Evolutionary conservation across 768 basidiomycete species (phyloP).

Genomic region (Leccinum disarticulatum): DNA sequence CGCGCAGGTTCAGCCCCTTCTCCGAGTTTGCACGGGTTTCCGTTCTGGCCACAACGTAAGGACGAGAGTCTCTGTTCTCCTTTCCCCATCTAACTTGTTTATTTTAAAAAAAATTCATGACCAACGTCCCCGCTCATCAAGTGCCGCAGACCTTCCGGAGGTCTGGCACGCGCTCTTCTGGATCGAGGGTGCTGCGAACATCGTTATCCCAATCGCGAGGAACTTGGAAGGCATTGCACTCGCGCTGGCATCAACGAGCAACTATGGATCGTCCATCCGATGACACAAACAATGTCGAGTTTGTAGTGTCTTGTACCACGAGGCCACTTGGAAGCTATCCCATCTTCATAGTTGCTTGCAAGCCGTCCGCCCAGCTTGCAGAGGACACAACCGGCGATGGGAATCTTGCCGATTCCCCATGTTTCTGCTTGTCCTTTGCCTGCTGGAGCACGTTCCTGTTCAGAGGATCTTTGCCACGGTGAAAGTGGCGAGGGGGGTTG

Average conservation of each 20-base stretch:
- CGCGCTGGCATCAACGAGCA: conserved; percentile 1
- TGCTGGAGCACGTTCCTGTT: background rate
- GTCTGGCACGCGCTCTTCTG: conserved; percentile 32
- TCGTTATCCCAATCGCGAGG: conserved; percentile 40
- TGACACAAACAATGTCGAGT: conserved; percentile 14
- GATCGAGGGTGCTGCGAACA: conserved; percentile 37
- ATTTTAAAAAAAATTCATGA: conserved; percentile 14
- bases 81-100: conserved; percentile 8
- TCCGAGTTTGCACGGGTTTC: background rate
- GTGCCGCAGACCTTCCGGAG: conserved; percentile 18
- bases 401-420: background rate
- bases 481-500: conserved; percentile 36
- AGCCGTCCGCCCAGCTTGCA: no score
- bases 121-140: conserved; percentile 1
- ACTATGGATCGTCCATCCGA: conserved; percentile 33
- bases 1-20: background rate
- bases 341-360: conserved; percentile 33
- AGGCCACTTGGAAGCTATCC: conserved; percentile 60
- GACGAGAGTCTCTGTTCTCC: background rate
- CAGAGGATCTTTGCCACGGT: conserved; percentile 14
- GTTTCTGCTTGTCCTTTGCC: background rate
- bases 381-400: background rate
- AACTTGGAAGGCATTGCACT: conserved; percentile 28
- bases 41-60: conserved; percentile 7
- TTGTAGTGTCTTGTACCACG: conserved; percentile 57